phyloP scores from a whole-genome alignment of 2,329 filamentous ascomycete species.

The Thelonectria blattea region DNA sequence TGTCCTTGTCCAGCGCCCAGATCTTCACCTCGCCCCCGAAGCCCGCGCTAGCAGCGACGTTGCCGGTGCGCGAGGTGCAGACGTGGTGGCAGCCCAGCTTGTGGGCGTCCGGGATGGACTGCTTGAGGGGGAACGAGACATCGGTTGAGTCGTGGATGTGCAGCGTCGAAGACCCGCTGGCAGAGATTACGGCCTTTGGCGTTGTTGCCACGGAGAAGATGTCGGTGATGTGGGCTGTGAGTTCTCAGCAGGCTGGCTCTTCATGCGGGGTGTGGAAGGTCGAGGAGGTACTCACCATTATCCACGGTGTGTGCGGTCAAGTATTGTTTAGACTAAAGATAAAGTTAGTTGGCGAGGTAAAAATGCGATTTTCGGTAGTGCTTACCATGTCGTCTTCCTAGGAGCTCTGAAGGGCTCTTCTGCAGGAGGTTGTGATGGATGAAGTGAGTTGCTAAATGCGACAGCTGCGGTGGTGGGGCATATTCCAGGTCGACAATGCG shows the following conservation, averaged over 20 bases:
- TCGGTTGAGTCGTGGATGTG: conserved; percentile 78
- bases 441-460: conserved; percentile 29
- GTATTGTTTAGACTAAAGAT: conserved; percentile 90
- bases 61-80: conserved; percentile 71
- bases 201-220: conserved; percentile 86
- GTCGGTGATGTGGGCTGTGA: conserved; percentile 77
- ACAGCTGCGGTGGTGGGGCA: conserved; percentile 16
- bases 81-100: conserved; percentile 92
- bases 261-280: conserved; percentile 40
- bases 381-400: conserved; percentile 37
- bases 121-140: conserved; percentile 75
- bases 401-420: conserved; percentile 6
- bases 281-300: conserved; percentile 64
- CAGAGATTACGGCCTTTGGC: conserved; percentile 75
- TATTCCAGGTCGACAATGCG: conserved; percentile 9
- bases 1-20: conserved; percentile 69
- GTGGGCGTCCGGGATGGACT: conserved; percentile 82
- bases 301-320: conserved; percentile 91
- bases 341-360: conserved; percentile 6
- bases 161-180: conserved; percentile 82
- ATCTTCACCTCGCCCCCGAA: conserved; percentile 89
- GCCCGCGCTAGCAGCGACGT: conserved; percentile 79
- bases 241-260: conserved; percentile 26
- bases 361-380: neutral
- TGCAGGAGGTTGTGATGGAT: conserved; percentile 36